Evolutionary conservation across 306 rosid genomes (phyloP).

Genomic region (Quercus glauca): DNA sequence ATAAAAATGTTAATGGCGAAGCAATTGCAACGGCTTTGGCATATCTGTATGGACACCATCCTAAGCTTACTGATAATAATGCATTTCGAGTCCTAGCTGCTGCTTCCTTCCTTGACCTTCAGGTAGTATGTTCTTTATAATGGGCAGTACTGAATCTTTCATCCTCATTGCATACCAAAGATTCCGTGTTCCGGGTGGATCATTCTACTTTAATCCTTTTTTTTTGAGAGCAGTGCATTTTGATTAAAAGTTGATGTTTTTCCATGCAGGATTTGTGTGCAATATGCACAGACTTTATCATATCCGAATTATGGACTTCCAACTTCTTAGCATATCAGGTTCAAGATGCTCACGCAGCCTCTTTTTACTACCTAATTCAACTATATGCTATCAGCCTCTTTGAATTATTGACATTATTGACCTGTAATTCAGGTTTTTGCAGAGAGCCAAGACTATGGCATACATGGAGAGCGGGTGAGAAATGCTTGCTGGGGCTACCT

Average conservation of each 20-base stretch:
- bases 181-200: neutral
- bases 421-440: constrained; percentile 72
- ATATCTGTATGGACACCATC: constrained; percentile 89
- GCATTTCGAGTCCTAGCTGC: constrained; percentile 98
- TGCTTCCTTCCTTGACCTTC: constrained; percentile 98
- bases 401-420: constrained; percentile 23
- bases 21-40: constrained; percentile 92
- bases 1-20: constrained; percentile 81
- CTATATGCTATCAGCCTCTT: neutral
- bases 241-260: neutral
- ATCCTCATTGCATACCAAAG: neutral
- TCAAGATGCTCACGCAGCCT: constrained; percentile 32
- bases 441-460: constrained; percentile 92
- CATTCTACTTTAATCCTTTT: neutral
- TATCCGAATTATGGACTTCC: constrained; percentile 95
- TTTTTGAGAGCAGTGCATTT: constrained; percentile 11
- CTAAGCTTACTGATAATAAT: constrained; percentile 80
- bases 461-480: constrained; percentile 93
- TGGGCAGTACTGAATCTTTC: constrained; percentile 4
- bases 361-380: constrained; percentile 14
- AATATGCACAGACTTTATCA: constrained; percentile 89
- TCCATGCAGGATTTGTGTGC: constrained; percentile 88
- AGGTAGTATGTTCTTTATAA: constrained; percentile 47
- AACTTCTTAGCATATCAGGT: constrained; percentile 98
- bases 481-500: constrained; percentile 99